Conservation (phyloP, 192 early-diverging fungal species). For the Fimicolochytrium jonesii region DNA sequence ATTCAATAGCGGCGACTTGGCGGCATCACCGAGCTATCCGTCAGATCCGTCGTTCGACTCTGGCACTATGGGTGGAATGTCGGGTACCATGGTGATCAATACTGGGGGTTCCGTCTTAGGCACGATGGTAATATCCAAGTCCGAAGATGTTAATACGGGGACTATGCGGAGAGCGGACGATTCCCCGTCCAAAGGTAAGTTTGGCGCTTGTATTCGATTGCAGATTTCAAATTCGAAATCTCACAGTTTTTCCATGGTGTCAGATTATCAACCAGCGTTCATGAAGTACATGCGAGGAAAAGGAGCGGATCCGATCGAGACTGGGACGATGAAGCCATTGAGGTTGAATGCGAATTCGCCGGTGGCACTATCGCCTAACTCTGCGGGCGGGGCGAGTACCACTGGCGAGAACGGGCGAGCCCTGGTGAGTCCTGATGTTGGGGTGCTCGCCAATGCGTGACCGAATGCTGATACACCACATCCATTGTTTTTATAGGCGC, state of each 20-base stretch:
- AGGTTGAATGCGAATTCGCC: too few species aligned
- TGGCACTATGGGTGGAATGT: background rate
- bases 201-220: background rate
- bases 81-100: conserved; percentile 20
- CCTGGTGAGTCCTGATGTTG: too few species aligned
- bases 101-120: background rate
- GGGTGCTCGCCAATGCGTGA: too few species aligned
- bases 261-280: conserved; percentile 23
- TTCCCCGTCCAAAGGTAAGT: background rate
- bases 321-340: too few species aligned
- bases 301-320: too few species aligned
- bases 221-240: background rate
- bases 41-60: background rate
- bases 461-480: too few species aligned
- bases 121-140: background rate
- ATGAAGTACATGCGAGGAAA: conserved; percentile 29
- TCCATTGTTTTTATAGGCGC: too few species aligned
- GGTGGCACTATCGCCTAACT: too few species aligned
- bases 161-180: background rate
- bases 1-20: background rate
- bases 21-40: background rate
- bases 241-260: background rate
- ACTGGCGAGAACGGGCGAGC: too few species aligned
- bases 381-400: too few species aligned
- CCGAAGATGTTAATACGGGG: background rate